These are phyloP conservation scores for Ascochyta koolunga DNA, from an alignment of 2,329 filamentous ascomycete genomes.

Conservation along the genomic window DNA sequence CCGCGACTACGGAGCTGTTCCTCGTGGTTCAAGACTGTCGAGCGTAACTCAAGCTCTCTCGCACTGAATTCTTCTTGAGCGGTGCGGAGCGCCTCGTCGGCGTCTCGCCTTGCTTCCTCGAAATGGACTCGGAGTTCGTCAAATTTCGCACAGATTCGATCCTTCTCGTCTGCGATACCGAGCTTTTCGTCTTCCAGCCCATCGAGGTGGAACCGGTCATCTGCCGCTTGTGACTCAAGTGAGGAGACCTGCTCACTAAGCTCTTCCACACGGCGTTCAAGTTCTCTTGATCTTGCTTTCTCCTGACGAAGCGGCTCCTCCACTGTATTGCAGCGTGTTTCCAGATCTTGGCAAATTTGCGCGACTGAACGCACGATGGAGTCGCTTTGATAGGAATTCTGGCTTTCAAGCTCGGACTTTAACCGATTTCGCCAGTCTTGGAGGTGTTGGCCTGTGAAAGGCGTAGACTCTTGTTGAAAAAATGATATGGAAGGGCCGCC, in stretches of 20 bases:
- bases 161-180: constrained; percentile 42
- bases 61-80: constrained; percentile 29
- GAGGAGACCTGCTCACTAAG: constrained; percentile 46
- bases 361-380: constrained; percentile 57
- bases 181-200: constrained; percentile 48
- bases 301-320: constrained; percentile 61
- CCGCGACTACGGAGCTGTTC: constrained; percentile 19
- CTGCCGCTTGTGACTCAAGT: constrained; percentile 34
- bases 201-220: constrained; percentile 39
- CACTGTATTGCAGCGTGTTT: constrained; percentile 60
- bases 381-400: constrained; percentile 52
- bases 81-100: constrained; percentile 34
- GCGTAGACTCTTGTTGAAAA: constrained; percentile 50
- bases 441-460: constrained; percentile 36
- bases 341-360: constrained; percentile 62
- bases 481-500: constrained; percentile 30
- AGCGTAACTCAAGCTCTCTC: constrained; percentile 48
- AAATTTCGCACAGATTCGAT: constrained; percentile 40
- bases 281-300: constrained; percentile 41
- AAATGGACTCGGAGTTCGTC: constrained; percentile 46
- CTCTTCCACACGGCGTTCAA: constrained; percentile 40
- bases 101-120: constrained; percentile 43
- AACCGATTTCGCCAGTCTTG: constrained; percentile 59
- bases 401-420: constrained; percentile 49
- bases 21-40: constrained; percentile 26